Evolutionary conservation across 352 stramenopile genomes (phyloP), one percentile per base, ranked within the genome.

Genomic region (Phytophthora vignae): DNA sequence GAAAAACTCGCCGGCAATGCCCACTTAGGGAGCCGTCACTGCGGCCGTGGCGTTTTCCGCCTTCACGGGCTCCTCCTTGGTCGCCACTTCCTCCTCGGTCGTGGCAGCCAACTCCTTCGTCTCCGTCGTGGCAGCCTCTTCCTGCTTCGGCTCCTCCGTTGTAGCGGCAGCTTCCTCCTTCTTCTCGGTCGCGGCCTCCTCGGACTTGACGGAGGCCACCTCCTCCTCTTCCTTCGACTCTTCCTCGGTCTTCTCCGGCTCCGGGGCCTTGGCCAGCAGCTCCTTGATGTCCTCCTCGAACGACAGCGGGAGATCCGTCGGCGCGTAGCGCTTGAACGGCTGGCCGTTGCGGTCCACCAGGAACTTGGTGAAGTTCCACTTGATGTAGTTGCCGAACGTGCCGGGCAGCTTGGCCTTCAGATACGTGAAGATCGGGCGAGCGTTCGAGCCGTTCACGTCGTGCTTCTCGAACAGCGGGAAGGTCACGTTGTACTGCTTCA

Each of bases 321-420:
- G 69, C 9, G 69, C 62, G 46, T 55, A 77, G 10, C 69, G 64
- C 64, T 77, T 77, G 69, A 36, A 73, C 33, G 92, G 88, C 62
- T 82, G 79, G 15, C 92, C 92, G 48, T 95, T 83, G 60, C 86
- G 82, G 79, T 97, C 92, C 10, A 98, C 81, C n/a, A 98, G 67
- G 72, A 98, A 98, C 76, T 95, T 97, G 29, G 83, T 90, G 67
- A 94, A 97, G 77, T 97, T 97, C 92, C 90, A 97, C 64, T 90
- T 84, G 71, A 97, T 85, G 69, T 88, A 91, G 12, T 81, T 89
- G 10, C 82, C 86, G 62, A 90, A 83, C 66, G 91, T 67, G 7
- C 73, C 76, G 1, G 86, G 83, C 9, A 95, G 71, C 52, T 87
- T 85, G 31, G 81, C 49, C 64, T 96, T 96, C 49, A 97, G 76